A percentile compares a stretch with the other conserved stretches of the same genome.
Conservation (phyloP, 2,329 filamentous ascomycete genomes). For the Trichophyton verrucosum region DNA sequence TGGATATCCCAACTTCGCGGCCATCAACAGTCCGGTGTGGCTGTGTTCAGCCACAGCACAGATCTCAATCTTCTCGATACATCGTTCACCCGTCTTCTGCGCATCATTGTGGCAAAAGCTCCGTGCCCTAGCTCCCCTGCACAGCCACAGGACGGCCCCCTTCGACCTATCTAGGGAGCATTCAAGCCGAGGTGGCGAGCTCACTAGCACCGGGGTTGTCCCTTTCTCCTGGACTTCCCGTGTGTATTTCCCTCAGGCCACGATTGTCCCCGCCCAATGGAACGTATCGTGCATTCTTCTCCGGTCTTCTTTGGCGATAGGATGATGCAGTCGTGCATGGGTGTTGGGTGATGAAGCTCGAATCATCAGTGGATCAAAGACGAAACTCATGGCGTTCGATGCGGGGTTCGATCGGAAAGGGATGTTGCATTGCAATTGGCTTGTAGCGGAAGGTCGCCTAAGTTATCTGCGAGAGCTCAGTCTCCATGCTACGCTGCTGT, state of each 20-base stretch:
- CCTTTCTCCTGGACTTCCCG: background rate
- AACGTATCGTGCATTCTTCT: background rate
- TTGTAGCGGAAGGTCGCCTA: background rate
- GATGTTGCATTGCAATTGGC: background rate
- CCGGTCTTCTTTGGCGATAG: background rate
- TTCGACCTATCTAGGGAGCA: background rate
- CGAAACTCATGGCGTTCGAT: background rate
- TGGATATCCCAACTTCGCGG: background rate
- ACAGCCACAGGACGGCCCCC: background rate
- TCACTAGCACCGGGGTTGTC: background rate
- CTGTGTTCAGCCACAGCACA: background rate
- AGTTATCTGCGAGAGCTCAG: background rate
- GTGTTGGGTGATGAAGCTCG: background rate
- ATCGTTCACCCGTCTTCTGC: background rate
- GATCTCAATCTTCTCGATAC: background rate
- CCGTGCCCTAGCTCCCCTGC: background rate
- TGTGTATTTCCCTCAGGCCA: constrained; percentile 3
- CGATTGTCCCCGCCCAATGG: background rate
- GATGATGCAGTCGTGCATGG: background rate
- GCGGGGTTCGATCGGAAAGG: constrained; percentile 1
- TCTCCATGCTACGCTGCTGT: background rate
- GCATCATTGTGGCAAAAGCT: background rate
- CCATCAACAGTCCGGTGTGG: background rate
- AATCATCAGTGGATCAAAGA: background rate
- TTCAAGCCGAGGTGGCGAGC: background rate